These are phyloP conservation scores for Phaeosphaeria sp. DNA, from an alignment of 2,329 filamentous ascomycete genomes.

Conservation along the genomic window DNA sequence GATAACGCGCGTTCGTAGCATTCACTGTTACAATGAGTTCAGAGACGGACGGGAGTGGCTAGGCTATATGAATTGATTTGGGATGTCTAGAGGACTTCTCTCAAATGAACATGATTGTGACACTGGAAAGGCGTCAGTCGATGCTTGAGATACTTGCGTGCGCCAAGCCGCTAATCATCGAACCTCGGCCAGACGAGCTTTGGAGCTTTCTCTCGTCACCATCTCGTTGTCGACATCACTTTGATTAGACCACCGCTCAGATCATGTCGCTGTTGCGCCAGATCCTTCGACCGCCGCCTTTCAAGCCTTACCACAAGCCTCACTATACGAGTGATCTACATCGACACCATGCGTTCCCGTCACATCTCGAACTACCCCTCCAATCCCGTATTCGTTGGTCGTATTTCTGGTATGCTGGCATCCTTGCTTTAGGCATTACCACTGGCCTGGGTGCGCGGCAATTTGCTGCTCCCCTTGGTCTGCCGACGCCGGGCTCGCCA, in stretches of 20 bases:
- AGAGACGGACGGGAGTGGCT: background rate
- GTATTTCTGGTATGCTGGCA: constrained; percentile 42
- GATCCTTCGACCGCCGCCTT: constrained; percentile 14
- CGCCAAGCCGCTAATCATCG: constrained; percentile 31
- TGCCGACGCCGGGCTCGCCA: constrained; percentile 33
- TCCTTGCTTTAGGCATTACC: constrained; percentile 32
- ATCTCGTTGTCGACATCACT: background rate
- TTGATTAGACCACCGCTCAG: background rate
- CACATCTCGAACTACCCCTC: constrained; percentile 19
- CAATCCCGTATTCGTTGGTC: constrained; percentile 34
- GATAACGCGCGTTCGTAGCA: constrained; percentile 24
- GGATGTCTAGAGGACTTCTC: too few relatives aligned
- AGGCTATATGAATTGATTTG: background rate
- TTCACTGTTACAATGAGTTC: too few relatives aligned
- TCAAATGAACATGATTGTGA: too few relatives aligned
- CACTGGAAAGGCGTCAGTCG: background rate
- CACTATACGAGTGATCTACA: background rate
- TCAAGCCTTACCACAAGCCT: constrained; percentile 4
- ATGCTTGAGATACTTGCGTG: background rate
- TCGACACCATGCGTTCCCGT: constrained; percentile 3
- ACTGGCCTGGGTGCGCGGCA: constrained; percentile 33
- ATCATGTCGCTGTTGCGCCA: constrained; percentile 32
- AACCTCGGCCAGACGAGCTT: constrained; percentile 29
- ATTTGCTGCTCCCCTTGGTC: constrained; percentile 33
- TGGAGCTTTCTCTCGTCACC: background rate